phyloP scores from a whole-genome alignment of 116 monocot genomes.

The Trichopus zeylanicus region DNA sequence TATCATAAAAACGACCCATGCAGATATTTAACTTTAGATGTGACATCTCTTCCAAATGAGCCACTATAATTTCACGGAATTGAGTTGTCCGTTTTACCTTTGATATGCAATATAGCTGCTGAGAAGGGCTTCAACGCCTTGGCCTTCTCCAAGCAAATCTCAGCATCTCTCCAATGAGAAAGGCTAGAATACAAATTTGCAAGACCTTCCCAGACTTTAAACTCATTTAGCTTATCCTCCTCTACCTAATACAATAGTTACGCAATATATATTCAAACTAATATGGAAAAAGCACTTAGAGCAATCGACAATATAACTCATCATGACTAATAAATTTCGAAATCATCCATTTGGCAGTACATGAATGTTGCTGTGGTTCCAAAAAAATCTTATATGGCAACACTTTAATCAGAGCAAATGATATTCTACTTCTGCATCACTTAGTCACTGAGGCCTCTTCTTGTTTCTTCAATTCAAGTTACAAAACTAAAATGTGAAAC shows the following conservation, averaged over 20 bases:
- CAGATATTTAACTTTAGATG: not conserved
- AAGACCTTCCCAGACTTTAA: slow-evolving; percentile 95
- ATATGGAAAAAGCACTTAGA: not conserved
- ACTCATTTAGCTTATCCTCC: slow-evolving; percentile 57
- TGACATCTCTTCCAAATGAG: not conserved
- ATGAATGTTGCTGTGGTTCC: too few relatives aligned
- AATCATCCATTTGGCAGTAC: too few relatives aligned
- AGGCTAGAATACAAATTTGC: slow-evolving; percentile 80
- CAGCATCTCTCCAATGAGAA: slow-evolving; percentile 79
- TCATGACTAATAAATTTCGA: too few relatives aligned
- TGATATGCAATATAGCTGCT: slow-evolving; percentile 42
- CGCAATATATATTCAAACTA: not conserved
- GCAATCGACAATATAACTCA: not conserved
- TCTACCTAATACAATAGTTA: slow-evolving; percentile 25
- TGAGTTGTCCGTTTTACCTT: slow-evolving; percentile 41
- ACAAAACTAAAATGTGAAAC: too few relatives aligned
- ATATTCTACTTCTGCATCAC: too few relatives aligned
- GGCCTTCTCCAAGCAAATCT: slow-evolving; percentile 84
- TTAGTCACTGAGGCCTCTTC: too few relatives aligned
- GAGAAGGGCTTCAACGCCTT: slow-evolving; percentile 56
- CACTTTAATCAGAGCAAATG: too few relatives aligned
- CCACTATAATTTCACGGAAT: not conserved
- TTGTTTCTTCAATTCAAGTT: too few relatives aligned
- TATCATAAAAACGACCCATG: not conserved
- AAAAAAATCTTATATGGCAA: too few relatives aligned